These are phyloP conservation scores for Eucalyptus paniculata DNA, from an alignment of 345 rosid species.

Conservation along the genomic window DNA sequence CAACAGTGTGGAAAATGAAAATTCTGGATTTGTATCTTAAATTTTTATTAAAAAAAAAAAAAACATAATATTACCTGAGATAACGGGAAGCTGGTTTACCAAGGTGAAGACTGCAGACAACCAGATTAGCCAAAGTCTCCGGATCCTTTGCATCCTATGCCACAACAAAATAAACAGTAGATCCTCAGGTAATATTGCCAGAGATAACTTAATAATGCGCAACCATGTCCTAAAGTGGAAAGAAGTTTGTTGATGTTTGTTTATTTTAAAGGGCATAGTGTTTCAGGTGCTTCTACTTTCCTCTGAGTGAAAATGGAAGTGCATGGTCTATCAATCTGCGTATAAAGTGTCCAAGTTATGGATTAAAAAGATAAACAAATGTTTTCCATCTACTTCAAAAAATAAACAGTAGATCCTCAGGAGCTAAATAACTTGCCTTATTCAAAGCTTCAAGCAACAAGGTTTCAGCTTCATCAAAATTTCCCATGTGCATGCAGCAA, in stretches of 20 bases:
- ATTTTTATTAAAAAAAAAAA: background rate
- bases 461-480: conserved; percentile 93
- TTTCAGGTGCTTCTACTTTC: background rate
- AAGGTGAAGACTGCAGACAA: conserved; percentile 91
- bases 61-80: conserved; percentile 32
- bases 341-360: background rate
- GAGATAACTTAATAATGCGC: background rate
- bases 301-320: background rate
- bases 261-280: background rate
- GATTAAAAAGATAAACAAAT: background rate
- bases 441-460: conserved; percentile 91
- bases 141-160: conserved; percentile 88
- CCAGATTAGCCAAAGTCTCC: conserved; percentile 85
- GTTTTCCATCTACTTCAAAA: background rate
- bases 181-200: no score
- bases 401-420: background rate
- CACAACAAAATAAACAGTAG: background rate
- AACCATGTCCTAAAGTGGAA: background rate
- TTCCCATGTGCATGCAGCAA: conserved; percentile 94
- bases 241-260: background rate
- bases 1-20: background rate
- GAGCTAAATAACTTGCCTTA: conserved; percentile 37
- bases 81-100: conserved; percentile 87
- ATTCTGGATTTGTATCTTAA: background rate
- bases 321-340: background rate